Evolutionary conservation across 257 asterid genomes (phyloP).

Genomic region (Scutellaria baicalensis): DNA sequence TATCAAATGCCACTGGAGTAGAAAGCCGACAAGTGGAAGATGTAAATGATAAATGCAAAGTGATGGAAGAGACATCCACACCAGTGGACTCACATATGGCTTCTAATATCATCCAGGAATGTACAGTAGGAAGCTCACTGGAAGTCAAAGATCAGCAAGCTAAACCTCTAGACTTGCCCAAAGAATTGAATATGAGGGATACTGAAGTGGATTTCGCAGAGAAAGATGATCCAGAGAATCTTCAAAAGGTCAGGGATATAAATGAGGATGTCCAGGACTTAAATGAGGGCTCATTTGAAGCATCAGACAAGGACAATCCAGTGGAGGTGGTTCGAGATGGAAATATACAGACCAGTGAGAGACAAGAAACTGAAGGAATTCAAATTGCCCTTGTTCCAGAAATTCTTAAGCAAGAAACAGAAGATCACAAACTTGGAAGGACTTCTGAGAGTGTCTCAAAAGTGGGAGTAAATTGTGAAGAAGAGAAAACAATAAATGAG

Average conservation of each 20-base stretch:
- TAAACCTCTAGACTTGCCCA: constrained; percentile 7
- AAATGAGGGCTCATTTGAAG: constrained; percentile 14
- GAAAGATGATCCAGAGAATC: constrained; percentile 1
- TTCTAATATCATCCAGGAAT: constrained; percentile 2
- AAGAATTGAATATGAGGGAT: neutral
- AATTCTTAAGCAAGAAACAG: constrained; percentile 9
- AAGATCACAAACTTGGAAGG: constrained; percentile 10
- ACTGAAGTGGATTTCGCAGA: constrained; percentile 2
- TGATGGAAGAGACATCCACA: constrained; percentile 4
- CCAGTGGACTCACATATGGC: neutral
- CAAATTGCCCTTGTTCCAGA: neutral
- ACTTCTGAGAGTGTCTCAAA: constrained; percentile 1
- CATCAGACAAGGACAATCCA: constrained; percentile 11
- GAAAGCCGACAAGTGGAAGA: constrained; percentile 10
- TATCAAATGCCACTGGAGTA: constrained; percentile 11
- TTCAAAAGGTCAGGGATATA: constrained; percentile 8
- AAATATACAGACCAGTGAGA: neutral
- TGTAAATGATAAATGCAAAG: neutral
- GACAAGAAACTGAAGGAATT: neutral
- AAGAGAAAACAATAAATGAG: neutral
- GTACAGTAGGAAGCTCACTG: neutral
- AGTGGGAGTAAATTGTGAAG: constrained; percentile 9
- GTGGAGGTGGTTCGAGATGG: neutral
- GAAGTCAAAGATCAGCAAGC: constrained; percentile 13
- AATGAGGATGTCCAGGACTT: constrained; percentile 9